Conservation (phyloP, 495 filamentous ascomycete genomes). For the Hyaloscypha variabilis region DNA sequence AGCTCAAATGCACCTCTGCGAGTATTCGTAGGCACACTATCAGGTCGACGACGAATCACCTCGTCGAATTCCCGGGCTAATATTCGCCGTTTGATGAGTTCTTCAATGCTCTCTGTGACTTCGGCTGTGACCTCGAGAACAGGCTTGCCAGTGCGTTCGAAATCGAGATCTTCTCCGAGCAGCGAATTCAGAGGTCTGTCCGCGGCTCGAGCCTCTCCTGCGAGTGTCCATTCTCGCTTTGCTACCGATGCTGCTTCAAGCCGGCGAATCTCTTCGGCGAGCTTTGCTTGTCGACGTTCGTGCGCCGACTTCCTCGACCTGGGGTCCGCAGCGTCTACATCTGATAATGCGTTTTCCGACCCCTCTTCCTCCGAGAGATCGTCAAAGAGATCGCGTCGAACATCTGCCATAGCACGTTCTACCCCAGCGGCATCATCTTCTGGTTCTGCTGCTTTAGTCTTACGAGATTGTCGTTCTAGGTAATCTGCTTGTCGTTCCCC, state of each 20-base stretch:
- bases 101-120: constrained; percentile 89
- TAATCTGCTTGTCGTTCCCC: constrained; percentile 38
- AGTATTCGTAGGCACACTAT: constrained; percentile 53
- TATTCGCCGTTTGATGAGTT: constrained; percentile 92
- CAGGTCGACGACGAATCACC: constrained; percentile 79
- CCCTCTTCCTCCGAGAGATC: constrained; percentile 66
- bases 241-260: constrained; percentile 89
- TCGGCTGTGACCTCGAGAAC: constrained; percentile 95
- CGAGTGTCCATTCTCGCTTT: constrained; percentile 87
- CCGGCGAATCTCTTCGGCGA: constrained; percentile 86
- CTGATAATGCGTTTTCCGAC: constrained; percentile 55
- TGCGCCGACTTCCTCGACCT: constrained; percentile 70
- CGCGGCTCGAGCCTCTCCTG: constrained; percentile 82
- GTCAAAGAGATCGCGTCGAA: constrained; percentile 90
- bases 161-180: constrained; percentile 93
- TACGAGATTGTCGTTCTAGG: constrained; percentile 35
- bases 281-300: constrained; percentile 81
- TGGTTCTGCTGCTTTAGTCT: constrained; percentile 35
- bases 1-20: constrained; percentile 75
- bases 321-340: constrained; percentile 56
- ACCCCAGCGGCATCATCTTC: constrained; percentile 61
- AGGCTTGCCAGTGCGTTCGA: constrained; percentile 94
- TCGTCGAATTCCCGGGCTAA: constrained; percentile 92
- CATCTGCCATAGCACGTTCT: constrained; percentile 85
- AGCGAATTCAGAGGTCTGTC: constrained; percentile 89